A percentile compares a stretch with the other conserved stretches of the same genome.
These are phyloP conservation scores for Xylariaceae sp. DNA, from an alignment of 2,329 filamentous ascomycete genomes.

Conservation along the genomic window DNA sequence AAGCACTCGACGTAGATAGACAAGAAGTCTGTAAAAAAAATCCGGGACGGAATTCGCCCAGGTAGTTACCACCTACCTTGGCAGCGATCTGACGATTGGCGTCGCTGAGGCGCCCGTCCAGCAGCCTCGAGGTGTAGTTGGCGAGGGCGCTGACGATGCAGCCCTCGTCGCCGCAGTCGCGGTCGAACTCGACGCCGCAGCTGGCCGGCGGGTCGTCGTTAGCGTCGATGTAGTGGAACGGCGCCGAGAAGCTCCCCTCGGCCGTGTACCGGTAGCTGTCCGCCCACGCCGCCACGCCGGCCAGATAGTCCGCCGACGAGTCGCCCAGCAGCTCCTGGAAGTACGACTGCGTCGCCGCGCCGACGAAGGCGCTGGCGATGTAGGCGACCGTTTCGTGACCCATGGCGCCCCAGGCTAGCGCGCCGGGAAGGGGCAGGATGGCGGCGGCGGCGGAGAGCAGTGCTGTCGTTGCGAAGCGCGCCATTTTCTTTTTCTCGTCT, in stretches of 20 bases:
- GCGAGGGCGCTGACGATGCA: slow-evolving; percentile 61
- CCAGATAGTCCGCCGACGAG: slow-evolving; percentile 49
- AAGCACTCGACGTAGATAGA: no score
- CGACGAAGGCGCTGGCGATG: slow-evolving; percentile 52
- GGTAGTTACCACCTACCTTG: slow-evolving; percentile 34
- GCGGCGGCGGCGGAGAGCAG: slow-evolving; percentile 28
- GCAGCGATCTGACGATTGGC: slow-evolving; percentile 41
- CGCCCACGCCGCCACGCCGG: slow-evolving; percentile 53
- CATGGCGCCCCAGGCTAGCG: slow-evolving; percentile 45
- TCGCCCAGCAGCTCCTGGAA: slow-evolving; percentile 50
- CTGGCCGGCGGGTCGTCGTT: slow-evolving; percentile 61
- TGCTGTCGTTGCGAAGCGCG: slow-evolving; percentile 23
- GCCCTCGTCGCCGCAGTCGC: slow-evolving; percentile 64
- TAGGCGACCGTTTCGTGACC: slow-evolving; percentile 59
- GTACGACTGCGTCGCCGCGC: slow-evolving; percentile 43
- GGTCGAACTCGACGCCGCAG: slow-evolving; percentile 60
- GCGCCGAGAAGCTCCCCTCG: slow-evolving; percentile 48
- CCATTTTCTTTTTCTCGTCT: slow-evolving; percentile 25
- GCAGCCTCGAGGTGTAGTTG: slow-evolving; percentile 40
- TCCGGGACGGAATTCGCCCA: no score
- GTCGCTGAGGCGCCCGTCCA: slow-evolving; percentile 31
- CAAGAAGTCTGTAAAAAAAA: no score
- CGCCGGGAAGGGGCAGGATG: slow-evolving; percentile 22
- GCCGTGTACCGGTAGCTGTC: slow-evolving; percentile 51
- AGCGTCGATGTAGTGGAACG: slow-evolving; percentile 62